phyloP scores from a whole-genome alignment of 208 protist genomes.

The Trypanosoma theileri region DNA sequence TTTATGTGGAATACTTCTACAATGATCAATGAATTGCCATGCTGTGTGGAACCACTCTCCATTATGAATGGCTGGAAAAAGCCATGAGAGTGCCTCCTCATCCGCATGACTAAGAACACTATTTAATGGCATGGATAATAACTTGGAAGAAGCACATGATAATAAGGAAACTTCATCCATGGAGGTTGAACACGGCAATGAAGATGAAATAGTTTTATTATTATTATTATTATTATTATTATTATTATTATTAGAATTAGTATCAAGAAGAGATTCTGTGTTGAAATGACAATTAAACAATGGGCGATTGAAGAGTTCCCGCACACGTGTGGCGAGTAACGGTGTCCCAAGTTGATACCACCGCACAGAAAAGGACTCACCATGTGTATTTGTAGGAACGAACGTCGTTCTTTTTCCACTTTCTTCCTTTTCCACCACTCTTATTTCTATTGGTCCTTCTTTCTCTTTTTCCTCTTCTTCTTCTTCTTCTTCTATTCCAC shows the following conservation, averaged over 20 bases:
- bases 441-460: neutral
- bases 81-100: constrained; percentile 46
- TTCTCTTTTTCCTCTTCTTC: neutral
- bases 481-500: no score
- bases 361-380: neutral
- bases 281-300: neutral
- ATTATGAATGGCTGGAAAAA: constrained; percentile 74
- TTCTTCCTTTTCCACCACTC: no score
- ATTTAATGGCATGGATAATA: no score
- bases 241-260: neutral
- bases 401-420: neutral
- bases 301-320: constrained; percentile 13
- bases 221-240: no score
- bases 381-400: neutral
- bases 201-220: neutral
- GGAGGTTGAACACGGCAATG: no score
- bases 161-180: neutral
- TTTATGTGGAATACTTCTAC: constrained; percentile 46
- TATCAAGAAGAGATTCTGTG: neutral
- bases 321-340: constrained; percentile 20
- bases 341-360: constrained; percentile 18
- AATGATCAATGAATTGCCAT: constrained; percentile 57
- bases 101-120: constrained; percentile 29
- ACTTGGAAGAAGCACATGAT: neutral
- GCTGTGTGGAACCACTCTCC: constrained; percentile 43